phyloP scores from a whole-genome alignment of 331 rosid species.

The Malus hybrid region DNA sequence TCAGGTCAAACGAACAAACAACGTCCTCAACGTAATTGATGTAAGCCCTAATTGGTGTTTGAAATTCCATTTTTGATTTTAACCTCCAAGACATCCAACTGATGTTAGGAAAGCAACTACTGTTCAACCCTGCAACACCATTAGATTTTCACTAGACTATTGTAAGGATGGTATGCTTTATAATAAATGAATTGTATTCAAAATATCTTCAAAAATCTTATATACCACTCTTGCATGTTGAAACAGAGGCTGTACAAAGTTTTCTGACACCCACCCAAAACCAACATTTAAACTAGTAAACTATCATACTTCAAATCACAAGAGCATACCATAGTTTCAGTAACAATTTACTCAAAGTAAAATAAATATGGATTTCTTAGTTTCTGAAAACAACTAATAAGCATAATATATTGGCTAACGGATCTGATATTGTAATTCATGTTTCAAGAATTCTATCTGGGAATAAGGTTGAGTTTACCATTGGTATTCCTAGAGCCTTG shows the following conservation, averaged over 20 bases:
- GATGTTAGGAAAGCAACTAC: neutral
- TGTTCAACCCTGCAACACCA: neutral
- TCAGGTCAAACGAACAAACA: neutral
- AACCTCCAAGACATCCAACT: neutral
- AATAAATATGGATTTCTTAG: neutral
- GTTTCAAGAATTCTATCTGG: neutral
- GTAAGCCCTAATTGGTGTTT: neutral
- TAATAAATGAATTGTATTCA: neutral
- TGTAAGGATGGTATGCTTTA: neutral
- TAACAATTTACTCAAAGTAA: neutral
- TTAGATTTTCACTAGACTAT: neutral
- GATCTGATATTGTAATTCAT: neutral
- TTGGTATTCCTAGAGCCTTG: slow-evolving; percentile 93
- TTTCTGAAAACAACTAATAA: neutral
- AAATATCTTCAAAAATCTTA: neutral
- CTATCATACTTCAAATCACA: neutral
- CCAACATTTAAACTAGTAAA: neutral
- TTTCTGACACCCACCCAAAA: slow-evolving; percentile 1
- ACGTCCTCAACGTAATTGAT: neutral
- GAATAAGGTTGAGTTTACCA: slow-evolving; percentile 42
- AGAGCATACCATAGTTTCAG: neutral
- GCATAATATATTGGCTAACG: neutral
- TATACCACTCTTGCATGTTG: neutral
- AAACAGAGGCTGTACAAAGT: neutral
- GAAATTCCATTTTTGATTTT: neutral